Percentiles rank a stretch among this genome's conserved stretches.
Conservation (phyloP, 148 eudicot species). For the Vaccinium darrowii region DNA sequence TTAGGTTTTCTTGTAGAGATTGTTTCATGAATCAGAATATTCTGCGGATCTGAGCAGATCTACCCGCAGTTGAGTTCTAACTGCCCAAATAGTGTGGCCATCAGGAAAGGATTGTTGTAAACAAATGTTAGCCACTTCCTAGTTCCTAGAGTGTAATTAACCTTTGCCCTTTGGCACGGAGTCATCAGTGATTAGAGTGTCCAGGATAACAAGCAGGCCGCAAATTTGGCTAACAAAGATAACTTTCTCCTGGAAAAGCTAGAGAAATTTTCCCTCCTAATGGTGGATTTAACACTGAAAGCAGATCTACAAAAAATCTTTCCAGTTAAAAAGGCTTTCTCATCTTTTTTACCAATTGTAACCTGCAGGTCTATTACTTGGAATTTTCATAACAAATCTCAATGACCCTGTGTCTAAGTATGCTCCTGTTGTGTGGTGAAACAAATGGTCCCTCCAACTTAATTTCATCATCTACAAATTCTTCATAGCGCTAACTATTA, state of each 20-base stretch:
- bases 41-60: not conserved
- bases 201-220: no score
- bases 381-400: not conserved
- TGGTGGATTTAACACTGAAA: not conserved
- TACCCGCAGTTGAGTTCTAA: not conserved
- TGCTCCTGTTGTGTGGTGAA: not conserved
- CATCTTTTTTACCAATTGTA: not conserved
- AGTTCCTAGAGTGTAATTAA: not conserved
- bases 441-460: not conserved
- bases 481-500: not conserved
- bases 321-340: no score
- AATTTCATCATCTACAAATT: not conserved
- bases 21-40: not conserved
- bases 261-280: not conserved
- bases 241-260: no score
- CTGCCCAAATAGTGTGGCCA: not conserved
- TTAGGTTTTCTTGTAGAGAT: not conserved
- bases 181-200: no score
- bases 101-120: not conserved
- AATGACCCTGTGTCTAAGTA: not conserved
- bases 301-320: not conserved
- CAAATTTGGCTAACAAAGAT: no score
- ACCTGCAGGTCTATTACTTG: not conserved
- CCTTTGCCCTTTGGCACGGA: not conserved
- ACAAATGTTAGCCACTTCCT: not conserved